Conservation (phyloP, 2,329 filamentous ascomycete species). For the Xylaria digitata region DNA sequence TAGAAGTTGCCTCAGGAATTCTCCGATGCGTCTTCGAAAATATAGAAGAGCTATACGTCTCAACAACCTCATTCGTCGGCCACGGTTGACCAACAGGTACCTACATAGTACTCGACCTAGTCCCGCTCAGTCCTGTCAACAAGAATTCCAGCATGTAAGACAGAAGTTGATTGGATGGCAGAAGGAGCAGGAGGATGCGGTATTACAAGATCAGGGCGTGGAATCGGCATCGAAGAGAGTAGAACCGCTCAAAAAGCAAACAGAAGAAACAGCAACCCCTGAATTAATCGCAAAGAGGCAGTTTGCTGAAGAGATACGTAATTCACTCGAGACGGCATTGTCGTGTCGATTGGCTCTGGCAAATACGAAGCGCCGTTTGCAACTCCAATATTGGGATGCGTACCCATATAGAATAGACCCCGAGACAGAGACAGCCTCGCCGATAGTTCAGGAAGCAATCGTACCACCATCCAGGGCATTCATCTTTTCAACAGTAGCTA, state of each 20-base stretch:
- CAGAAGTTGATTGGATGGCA: conserved; percentile 23
- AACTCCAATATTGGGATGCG: conserved; percentile 23
- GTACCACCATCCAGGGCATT: background rate
- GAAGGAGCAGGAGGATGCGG: background rate
- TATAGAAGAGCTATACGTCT: conserved; percentile 26
- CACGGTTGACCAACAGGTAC: conserved; percentile 1
- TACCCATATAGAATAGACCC: conserved; percentile 8
- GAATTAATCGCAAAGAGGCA: background rate
- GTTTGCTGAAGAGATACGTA: background rate
- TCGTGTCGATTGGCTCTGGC: conserved; percentile 4
- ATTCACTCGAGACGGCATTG: background rate
- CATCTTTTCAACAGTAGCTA: background rate
- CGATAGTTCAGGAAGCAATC: background rate
- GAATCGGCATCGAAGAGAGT: background rate
- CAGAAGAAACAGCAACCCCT: background rate
- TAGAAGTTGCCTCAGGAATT: background rate
- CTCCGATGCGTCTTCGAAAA: conserved; percentile 12
- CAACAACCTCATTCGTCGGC: conserved; percentile 20
- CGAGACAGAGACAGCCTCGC: background rate
- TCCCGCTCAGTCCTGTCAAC: background rate
- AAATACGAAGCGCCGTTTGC: conserved; percentile 15
- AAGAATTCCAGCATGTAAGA: conserved; percentile 18
- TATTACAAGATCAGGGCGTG: background rate
- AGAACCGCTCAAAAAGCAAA: background rate
- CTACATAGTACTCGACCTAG: background rate